Percentiles rank a stretch among this genome's conserved stretches.
These are phyloP conservation scores for Pseudopediastrum boryanum DNA, from an alignment of 139 green algal species.

Conservation along the genomic window DNA sequence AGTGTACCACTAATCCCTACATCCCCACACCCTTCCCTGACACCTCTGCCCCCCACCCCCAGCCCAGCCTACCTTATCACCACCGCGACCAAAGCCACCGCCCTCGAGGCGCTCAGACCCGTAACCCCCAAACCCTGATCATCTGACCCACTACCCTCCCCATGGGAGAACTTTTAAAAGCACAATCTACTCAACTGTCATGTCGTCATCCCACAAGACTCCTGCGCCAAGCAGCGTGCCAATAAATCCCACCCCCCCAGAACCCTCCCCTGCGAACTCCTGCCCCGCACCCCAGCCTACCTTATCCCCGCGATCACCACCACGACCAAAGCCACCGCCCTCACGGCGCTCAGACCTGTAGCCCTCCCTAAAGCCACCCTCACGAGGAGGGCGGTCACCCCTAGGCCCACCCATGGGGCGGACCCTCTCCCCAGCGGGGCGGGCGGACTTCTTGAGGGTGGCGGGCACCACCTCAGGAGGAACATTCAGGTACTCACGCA, in stretches of 20 bases:
- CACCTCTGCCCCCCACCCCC: not conserved
- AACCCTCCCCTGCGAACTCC: too few species aligned
- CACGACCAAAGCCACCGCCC: slow-evolving; percentile 67
- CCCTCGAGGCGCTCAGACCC: slow-evolving; percentile 52
- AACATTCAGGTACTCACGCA: slow-evolving; percentile 98
- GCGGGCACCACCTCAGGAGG: slow-evolving; percentile 92
- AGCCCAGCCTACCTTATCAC: slow-evolving; percentile 25
- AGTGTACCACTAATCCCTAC: not conserved
- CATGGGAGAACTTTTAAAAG: not conserved
- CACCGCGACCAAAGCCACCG: slow-evolving; percentile 56
- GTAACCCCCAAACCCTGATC: slow-evolving; percentile 54
- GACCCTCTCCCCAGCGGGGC: slow-evolving; percentile 62
- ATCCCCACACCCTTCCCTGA: not conserved
- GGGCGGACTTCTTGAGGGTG: slow-evolving; percentile 95
- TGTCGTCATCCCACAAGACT: too few species aligned
- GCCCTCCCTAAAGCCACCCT: slow-evolving; percentile 61
- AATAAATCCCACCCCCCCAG: too few species aligned
- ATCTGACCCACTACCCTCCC: not conserved
- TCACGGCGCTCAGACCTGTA: slow-evolving; percentile 60
- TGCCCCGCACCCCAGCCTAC: too few species aligned
- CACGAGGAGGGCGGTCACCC: slow-evolving; percentile 55
- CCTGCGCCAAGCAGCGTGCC: too few species aligned
- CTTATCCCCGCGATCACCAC: slow-evolving; percentile 51
- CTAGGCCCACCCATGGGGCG: slow-evolving; percentile 46
- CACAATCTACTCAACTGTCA: too few species aligned